Conservation (phyloP, 345 rosid species). For the Dipteronia sinensis region DNA sequence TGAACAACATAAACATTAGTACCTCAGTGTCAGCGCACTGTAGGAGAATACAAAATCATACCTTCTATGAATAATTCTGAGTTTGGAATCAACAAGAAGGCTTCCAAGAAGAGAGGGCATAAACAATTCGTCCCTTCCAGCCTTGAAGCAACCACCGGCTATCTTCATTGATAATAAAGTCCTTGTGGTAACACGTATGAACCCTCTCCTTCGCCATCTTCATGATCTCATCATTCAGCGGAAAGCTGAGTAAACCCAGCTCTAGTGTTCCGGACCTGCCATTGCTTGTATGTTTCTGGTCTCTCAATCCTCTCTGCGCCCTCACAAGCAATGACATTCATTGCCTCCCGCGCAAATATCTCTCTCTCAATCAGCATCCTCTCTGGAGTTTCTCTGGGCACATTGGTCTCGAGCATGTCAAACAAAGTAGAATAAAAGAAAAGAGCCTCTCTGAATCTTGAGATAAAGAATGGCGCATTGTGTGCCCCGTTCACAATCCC, state of each 20-base stretch:
- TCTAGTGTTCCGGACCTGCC: slow-evolving; percentile 46
- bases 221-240: slow-evolving; percentile 40
- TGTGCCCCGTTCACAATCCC: slow-evolving; percentile 52
- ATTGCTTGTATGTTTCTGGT: slow-evolving; percentile 61
- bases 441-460: slow-evolving; percentile 61
- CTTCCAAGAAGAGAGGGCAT: slow-evolving; percentile 50
- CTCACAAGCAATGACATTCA: slow-evolving; percentile 59
- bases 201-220: slow-evolving; percentile 42
- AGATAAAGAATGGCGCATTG: slow-evolving; percentile 49
- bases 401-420: slow-evolving; percentile 49
- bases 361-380: slow-evolving; percentile 52
- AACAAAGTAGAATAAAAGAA: slow-evolving; percentile 53
- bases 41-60: slow-evolving; percentile 10
- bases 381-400: slow-evolving; percentile 51
- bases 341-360: slow-evolving; percentile 44
- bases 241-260: slow-evolving; percentile 49
- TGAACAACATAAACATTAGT: not conserved
- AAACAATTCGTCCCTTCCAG: slow-evolving; percentile 57
- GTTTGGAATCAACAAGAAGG: slow-evolving; percentile 26
- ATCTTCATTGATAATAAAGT: slow-evolving; percentile 48
- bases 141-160: slow-evolving; percentile 57
- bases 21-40: slow-evolving; percentile 15
- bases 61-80: slow-evolving; percentile 5
- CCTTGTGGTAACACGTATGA: slow-evolving; percentile 42
- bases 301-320: slow-evolving; percentile 57